Conservation (phyloP, 1,139 yeast species). For the Taphrina sp. region DNA sequence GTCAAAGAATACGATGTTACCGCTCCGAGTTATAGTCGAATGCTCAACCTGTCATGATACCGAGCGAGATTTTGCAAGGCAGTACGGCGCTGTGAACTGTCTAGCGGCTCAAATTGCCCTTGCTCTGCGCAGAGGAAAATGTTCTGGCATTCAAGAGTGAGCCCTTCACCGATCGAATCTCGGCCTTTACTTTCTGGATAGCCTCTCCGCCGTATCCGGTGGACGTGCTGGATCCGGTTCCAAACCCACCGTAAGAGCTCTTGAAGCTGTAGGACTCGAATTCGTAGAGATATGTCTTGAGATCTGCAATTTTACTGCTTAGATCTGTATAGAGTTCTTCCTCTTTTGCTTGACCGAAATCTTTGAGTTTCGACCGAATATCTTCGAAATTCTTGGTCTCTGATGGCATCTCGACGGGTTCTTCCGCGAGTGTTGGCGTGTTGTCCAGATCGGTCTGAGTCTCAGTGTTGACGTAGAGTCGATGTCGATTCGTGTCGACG, state of each 20-base stretch:
- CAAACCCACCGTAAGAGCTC: conserved; percentile 26
- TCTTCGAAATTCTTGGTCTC: conserved; percentile 20
- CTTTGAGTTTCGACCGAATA: conserved; percentile 8
- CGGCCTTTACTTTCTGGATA: conserved; percentile 35
- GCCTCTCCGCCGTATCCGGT: conserved; percentile 1
- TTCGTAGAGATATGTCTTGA: conserved; percentile 5
- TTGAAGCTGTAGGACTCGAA: conserved; percentile 14
- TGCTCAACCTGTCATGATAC: conserved; percentile 14
- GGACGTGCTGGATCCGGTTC: not conserved
- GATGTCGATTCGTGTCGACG: conserved; percentile 27
- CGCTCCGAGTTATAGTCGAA: conserved; percentile 17
- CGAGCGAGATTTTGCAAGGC: not conserved
- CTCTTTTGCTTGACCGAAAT: conserved; percentile 24
- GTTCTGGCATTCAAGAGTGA: conserved; percentile 34
- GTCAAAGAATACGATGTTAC: conserved; percentile 23
- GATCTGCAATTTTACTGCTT: not conserved
- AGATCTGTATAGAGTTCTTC: conserved; percentile 3
- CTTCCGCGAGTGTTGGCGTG: not conserved
- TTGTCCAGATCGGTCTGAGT: conserved; percentile 36
- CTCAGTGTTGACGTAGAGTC: conserved; percentile 29
- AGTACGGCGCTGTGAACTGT: not conserved
- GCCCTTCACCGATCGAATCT: conserved; percentile 37
- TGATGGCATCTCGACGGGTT: not conserved
- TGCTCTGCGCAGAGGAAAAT: conserved; percentile 8
- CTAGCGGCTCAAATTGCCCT: no score